Conservation (phyloP, 495 filamentous ascomycete genomes). For the Aspergillus kassunensis region DNA sequence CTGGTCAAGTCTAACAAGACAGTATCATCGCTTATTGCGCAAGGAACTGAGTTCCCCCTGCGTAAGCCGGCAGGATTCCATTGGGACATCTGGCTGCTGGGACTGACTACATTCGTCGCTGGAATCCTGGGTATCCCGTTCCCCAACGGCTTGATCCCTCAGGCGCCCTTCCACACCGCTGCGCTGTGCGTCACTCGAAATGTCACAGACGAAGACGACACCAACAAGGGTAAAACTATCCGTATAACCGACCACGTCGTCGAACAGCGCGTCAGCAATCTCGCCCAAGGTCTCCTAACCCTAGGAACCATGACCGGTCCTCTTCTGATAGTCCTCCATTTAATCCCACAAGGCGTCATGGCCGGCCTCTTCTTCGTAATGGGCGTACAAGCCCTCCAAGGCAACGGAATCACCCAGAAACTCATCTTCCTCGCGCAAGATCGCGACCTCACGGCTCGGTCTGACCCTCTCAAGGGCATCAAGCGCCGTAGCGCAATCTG, state of each 20-base stretch:
- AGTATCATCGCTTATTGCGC: constrained; percentile 85
- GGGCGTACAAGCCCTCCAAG: constrained; percentile 77
- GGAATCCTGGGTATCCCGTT: constrained; percentile 85
- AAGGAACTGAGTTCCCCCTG: constrained; percentile 89
- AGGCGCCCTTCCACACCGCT: constrained; percentile 90
- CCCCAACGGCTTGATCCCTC: constrained; percentile 88
- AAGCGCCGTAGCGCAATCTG: constrained; percentile 62
- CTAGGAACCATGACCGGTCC: constrained; percentile 87
- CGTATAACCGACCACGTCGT: constrained; percentile 70
- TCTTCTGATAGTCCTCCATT: constrained; percentile 72
- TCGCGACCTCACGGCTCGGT: constrained; percentile 53
- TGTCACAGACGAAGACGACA: constrained; percentile 53
- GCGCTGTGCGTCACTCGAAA: constrained; percentile 71
- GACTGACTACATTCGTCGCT: constrained; percentile 77
- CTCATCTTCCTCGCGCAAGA: constrained; percentile 73
- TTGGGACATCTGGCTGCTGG: constrained; percentile 92
- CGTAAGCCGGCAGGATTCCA: constrained; percentile 92
- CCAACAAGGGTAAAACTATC: constrained; percentile 58
- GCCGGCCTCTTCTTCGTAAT: constrained; percentile 94
- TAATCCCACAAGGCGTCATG: constrained; percentile 84
- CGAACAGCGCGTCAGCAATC: constrained; percentile 85
- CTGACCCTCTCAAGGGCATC: constrained; percentile 63
- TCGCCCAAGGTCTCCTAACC: constrained; percentile 77
- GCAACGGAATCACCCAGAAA: constrained; percentile 81
- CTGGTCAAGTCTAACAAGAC: constrained; percentile 1